These are phyloP conservation scores for Xylaria multiplex DNA, from an alignment of 2,329 filamentous ascomycete species.

Conservation along the genomic window DNA sequence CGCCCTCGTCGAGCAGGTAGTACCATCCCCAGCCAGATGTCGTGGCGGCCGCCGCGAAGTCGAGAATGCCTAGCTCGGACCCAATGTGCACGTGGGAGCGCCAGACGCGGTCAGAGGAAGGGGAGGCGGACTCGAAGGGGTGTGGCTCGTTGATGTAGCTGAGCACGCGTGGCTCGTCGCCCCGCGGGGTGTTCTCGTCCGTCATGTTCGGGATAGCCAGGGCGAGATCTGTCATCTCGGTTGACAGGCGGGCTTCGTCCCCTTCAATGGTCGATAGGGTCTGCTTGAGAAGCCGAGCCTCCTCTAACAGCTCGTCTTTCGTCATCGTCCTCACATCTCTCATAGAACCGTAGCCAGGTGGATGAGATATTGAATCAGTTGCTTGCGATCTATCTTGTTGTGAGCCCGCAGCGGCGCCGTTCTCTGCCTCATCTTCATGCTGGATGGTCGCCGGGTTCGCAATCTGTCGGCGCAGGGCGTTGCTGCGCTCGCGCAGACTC, in stretches of 20 bases:
- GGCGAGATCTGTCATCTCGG: conserved; percentile 79
- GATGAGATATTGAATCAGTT: conserved; percentile 30
- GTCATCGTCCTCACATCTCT: conserved; percentile 48
- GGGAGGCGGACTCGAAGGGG: conserved; percentile 49
- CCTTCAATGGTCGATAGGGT: conserved; percentile 69
- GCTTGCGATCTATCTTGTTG: conserved; percentile 7
- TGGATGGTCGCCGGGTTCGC: conserved; percentile 60
- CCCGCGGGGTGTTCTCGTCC: conserved; percentile 77
- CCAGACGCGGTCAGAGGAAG: conserved; percentile 60
- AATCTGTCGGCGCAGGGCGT: conserved; percentile 68
- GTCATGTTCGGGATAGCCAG: conserved; percentile 88
- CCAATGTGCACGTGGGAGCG: conserved; percentile 89
- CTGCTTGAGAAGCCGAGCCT: conserved; percentile 73
- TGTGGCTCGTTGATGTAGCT: conserved; percentile 81
- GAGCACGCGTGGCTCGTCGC: conserved; percentile 71
- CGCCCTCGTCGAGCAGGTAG: conserved; percentile 90
- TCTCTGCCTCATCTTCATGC: conserved; percentile 55
- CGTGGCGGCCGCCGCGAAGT: conserved; percentile 84
- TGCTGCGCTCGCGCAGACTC: conserved; percentile 72
- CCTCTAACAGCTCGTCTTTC: conserved; percentile 66
- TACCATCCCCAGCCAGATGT: conserved; percentile 98
- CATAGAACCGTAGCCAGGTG: conserved; percentile 42
- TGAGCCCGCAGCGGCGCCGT: conserved; percentile 28
- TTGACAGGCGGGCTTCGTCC: conserved; percentile 66
- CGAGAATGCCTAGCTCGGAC: conserved; percentile 84